A percentile compares a stretch with the other conserved stretches of the same genome.
These are phyloP conservation scores for Arthrinium phaeospermum DNA, from an alignment of 2,329 filamentous ascomycete species.

Conservation along the genomic window DNA sequence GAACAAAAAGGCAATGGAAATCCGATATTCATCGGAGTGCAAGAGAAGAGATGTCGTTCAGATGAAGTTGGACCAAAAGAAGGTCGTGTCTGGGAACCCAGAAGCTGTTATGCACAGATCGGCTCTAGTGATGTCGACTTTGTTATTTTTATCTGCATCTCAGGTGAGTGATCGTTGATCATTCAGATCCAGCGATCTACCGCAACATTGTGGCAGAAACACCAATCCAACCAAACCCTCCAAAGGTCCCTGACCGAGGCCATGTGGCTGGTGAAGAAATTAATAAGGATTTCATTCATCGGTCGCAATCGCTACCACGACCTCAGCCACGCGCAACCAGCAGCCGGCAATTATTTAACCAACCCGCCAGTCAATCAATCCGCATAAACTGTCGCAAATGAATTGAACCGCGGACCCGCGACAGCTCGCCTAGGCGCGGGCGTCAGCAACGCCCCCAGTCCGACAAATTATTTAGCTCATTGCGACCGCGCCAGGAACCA, in stretches of 20 bases:
- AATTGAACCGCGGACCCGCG: background rate
- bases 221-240: background rate
- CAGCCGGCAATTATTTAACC: too few relatives aligned
- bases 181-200: slow-evolving; percentile 15
- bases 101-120: slow-evolving; percentile 10
- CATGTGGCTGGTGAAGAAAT: background rate
- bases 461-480: background rate
- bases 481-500: slow-evolving; percentile 1
- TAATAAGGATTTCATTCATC: too few relatives aligned
- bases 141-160: slow-evolving; percentile 17
- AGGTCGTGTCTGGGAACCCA: background rate
- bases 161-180: slow-evolving; percentile 17
- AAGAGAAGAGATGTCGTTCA: background rate
- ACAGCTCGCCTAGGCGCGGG: background rate
- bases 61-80: slow-evolving; percentile 14
- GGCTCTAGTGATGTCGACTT: slow-evolving; percentile 15
- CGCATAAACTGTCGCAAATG: background rate
- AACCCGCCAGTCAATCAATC: background rate
- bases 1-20: background rate
- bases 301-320: background rate
- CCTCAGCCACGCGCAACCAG: background rate
- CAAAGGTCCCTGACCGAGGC: background rate
- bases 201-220: slow-evolving; percentile 10
- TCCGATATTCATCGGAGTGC: background rate
- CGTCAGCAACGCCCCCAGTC: background rate